phyloP scores from a whole-genome alignment of 1,139 yeast species.

The Candida sp. region DNA sequence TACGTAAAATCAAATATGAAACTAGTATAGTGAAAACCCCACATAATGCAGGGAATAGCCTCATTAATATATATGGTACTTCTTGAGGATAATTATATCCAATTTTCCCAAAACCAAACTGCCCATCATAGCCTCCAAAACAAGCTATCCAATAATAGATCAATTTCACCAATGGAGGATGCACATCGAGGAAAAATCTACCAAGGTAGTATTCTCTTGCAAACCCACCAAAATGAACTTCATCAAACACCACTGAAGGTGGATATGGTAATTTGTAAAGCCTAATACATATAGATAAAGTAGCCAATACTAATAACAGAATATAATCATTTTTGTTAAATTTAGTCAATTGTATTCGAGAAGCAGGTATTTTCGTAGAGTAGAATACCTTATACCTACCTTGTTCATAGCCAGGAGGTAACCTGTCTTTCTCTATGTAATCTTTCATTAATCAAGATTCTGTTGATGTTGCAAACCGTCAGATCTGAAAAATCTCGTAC shows the following conservation, averaged over 20 bases:
- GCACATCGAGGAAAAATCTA: conserved; percentile 55
- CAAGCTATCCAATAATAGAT: conserved; percentile 42
- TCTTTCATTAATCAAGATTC: not conserved
- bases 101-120: conserved; percentile 25
- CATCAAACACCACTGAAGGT: conserved; percentile 72
- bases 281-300: not conserved
- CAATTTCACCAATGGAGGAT: conserved; percentile 61
- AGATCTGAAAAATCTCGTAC: too few species aligned
- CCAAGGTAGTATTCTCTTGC: conserved; percentile 52
- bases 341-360: conserved; percentile 7
- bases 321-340: conserved; percentile 11
- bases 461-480: not conserved
- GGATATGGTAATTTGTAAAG: not conserved
- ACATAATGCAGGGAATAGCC: conserved; percentile 29
- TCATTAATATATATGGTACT: conserved; percentile 34
- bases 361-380: conserved; percentile 8
- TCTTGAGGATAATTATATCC: conserved; percentile 29
- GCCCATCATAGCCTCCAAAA: conserved; percentile 44
- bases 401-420: conserved; percentile 18
- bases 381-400: conserved; percentile 15
- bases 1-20: conserved; percentile 47
- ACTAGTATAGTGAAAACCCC: conserved; percentile 45
- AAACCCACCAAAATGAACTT: conserved; percentile 55
- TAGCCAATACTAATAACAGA: not conserved
- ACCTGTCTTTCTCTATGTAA: conserved; percentile 5